Evolutionary conservation across 2,329 filamentous ascomycete genomes (phyloP).

Genomic region (Aspergillus latus): DNA sequence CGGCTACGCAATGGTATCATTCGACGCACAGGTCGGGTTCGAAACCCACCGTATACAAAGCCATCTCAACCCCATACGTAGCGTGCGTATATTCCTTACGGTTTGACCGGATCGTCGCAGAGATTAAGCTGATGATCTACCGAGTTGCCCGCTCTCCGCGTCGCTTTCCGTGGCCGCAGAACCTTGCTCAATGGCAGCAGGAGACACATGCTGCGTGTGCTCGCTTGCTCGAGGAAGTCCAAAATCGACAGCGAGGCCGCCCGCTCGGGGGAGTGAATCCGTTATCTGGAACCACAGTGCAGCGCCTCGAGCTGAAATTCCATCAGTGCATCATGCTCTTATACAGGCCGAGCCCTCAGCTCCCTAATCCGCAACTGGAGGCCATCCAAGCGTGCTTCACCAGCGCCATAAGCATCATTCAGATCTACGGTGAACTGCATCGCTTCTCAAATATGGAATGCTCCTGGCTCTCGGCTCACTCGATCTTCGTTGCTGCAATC

Average conservation of each 20-base stretch:
- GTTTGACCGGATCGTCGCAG: conserved; percentile 5
- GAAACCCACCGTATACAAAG: not conserved
- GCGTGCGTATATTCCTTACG: conserved; percentile 7
- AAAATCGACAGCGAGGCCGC: not conserved
- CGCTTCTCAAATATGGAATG: conserved; percentile 11
- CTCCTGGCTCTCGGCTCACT: conserved; percentile 7
- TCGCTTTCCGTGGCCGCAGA: conserved; percentile 6
- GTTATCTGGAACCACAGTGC: conserved; percentile 1
- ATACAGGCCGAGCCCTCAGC: conserved; percentile 5
- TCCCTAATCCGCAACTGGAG: not conserved
- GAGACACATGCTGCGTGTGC: not conserved
- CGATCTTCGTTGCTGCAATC: conserved; percentile 6
- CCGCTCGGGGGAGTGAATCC: not conserved
- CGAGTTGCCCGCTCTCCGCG: conserved; percentile 6
- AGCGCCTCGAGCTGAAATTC: conserved; percentile 6
- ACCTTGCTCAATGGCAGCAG: conserved; percentile 4
- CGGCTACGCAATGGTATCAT: conserved; percentile 1
- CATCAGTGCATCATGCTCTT: conserved; percentile 8
- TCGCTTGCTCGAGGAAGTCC: not conserved
- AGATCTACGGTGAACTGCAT: not conserved
- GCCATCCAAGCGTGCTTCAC: conserved; percentile 7
- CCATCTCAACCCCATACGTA: not conserved
- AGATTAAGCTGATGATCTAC: conserved; percentile 12
- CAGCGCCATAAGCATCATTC: conserved; percentile 5
- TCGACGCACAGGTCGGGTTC: not conserved